Base-by-base conservation (phyloP, 352 stramenopile genomes). In the Phytophthora chlamydospora region DNA sequence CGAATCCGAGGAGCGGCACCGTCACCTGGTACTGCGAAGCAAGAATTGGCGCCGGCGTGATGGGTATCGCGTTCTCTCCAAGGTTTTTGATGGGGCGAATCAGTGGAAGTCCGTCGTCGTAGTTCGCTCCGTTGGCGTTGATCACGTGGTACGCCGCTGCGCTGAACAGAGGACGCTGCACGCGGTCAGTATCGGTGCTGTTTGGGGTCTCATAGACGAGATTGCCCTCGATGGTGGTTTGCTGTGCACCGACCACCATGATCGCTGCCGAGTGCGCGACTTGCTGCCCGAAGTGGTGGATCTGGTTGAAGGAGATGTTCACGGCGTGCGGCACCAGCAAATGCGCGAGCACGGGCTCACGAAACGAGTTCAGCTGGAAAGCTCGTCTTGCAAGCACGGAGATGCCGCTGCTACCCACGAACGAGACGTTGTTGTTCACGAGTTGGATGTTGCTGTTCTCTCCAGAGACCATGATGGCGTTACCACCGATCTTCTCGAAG, bases 231-330 rank as follows among this genome's bases (percentile, higher is more conserved):
- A 93, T 62, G 0, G 49, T 78, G 3, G 78, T 76, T 70, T 88
- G 72, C 12, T 67, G 67, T 11, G 78, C 76, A 6, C 73, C 75
- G 17, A 79, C 66, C 12, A 84, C 58, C 70, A 91, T 79, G 38
- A 91, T 66, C 0, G 73, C 85, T 14, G 73, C 73, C 14, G 75
- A 83, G 42, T 88, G 85, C 1, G 75, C 41, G 14, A 85, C 60
- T 33, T 73, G 67, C 10, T 71, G 75, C 7, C 85, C 85, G 36
- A 88, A 71, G 21, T 91, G 79, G 51, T 93, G 82, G 1, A 93
- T 62, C 47, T 91, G 80, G 50, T 93, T 93, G 50, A 72, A 89
- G n/a, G 80, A 88, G 12, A 93, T 50, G 36, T 82, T 89, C 14
- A 79, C 51, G 4, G 58, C 50, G 0, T 66, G 68, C 2, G 80